phyloP scores from a whole-genome alignment of 1,284 basidiomycete species.

The Cutaneotrichosporon arboriforme region DNA sequence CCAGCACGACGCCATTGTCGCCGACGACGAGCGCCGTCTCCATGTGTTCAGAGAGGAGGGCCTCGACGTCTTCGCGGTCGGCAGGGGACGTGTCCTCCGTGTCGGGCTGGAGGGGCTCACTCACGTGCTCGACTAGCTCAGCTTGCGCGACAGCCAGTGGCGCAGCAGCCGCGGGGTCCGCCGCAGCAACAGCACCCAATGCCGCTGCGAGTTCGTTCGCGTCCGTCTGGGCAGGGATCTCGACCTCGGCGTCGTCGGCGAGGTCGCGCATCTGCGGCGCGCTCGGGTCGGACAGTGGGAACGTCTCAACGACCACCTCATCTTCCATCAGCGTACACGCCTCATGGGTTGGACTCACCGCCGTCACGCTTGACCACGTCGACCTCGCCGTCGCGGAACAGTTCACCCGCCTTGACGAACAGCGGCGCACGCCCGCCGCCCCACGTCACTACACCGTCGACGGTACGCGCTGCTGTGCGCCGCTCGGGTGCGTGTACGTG shows the following conservation, averaged over 20 bases:
- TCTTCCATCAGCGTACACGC: slow-evolving; percentile 6
- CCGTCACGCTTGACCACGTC: slow-evolving; percentile 31
- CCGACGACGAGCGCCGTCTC: not conserved
- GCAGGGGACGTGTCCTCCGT: not conserved
- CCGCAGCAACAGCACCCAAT: not conserved
- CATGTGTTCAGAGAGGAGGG: not conserved
- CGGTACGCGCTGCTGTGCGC: slow-evolving; percentile 10
- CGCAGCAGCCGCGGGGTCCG: too few species aligned
- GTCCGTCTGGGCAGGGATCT: not conserved
- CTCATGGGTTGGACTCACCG: slow-evolving; percentile 20
- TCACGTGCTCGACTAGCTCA: not conserved
- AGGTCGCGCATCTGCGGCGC: slow-evolving; percentile 35
- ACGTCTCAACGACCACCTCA: slow-evolving; percentile 20
- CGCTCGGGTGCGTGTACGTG: slow-evolving; percentile 8
- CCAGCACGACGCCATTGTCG: not conserved
- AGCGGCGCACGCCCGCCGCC: slow-evolving; percentile 40
- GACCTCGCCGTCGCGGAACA: slow-evolving; percentile 46
- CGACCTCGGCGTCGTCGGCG: slow-evolving; percentile 28
- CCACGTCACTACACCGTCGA: slow-evolving; percentile 25
- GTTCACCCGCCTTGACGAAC: slow-evolving; percentile 47
- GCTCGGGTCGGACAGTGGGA: slow-evolving; percentile 29
- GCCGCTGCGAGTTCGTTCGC: not conserved
- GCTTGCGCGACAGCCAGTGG: too few species aligned
- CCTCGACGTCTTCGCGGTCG: not conserved
- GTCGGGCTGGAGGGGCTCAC: not conserved